These are phyloP conservation scores for Cicer pinnatifidum DNA, from an alignment of 306 rosid species.

Conservation along the genomic window DNA sequence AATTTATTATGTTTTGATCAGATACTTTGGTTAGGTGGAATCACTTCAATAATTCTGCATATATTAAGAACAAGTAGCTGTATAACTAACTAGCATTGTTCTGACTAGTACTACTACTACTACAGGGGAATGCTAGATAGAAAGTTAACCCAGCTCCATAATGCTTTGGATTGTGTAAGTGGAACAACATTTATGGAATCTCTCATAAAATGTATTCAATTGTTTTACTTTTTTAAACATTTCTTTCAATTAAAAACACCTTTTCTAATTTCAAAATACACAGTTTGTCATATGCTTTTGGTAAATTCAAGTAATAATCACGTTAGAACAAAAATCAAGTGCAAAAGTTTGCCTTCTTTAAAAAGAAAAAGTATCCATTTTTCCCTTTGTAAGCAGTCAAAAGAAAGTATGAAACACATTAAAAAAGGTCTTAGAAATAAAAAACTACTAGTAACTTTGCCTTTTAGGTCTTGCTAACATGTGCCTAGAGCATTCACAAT, in stretches of 20 bases:
- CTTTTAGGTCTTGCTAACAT: no score
- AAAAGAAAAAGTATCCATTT: no score
- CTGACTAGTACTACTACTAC: not conserved
- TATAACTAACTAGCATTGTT: not conserved
- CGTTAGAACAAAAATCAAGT: no score
- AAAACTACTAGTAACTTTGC: no score
- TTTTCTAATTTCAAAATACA: no score
- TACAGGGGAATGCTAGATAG: no score
- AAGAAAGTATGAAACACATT: no score
- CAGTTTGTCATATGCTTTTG: not conserved
- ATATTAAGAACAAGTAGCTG: not conserved
- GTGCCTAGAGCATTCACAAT: no score
- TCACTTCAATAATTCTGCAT: not conserved
- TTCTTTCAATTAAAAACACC: not conserved
- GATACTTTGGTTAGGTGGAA: not conserved
- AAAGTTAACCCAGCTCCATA: not conserved
- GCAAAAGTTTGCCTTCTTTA: no score
- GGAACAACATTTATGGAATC: not conserved
- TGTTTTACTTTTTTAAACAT: not conserved
- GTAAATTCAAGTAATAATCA: no score
- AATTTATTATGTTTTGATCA: not conserved
- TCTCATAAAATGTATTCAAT: not conserved
- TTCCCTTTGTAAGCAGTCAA: no score
- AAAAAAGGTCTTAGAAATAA: no score
- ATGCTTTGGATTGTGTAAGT: not conserved